Percentiles rank a stretch among this genome's conserved stretches.
These are phyloP conservation scores for Mortierella sp. DNA, from an alignment of 371 early-diverging fungal species.

Conservation along the genomic window DNA sequence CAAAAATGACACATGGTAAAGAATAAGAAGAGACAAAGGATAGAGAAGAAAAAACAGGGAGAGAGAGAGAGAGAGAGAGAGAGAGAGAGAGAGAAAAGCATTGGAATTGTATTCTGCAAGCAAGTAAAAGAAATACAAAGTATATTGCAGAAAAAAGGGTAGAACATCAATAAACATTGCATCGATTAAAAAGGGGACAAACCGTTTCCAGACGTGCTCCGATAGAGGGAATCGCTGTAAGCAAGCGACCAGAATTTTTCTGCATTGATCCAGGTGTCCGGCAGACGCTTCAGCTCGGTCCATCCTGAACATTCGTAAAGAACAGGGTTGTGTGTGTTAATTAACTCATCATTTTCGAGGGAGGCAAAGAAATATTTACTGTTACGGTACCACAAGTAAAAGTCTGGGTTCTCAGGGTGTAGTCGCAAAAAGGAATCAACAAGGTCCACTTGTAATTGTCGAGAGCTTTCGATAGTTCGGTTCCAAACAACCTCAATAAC, in stretches of 20 bases:
- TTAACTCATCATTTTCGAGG: neutral
- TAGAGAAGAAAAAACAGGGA: constrained; percentile 1
- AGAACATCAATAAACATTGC: neutral
- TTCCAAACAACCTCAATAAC: constrained; percentile 31
- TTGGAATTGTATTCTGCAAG: constrained; percentile 23
- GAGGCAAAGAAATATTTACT: neutral
- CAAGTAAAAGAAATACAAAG: constrained; percentile 5
- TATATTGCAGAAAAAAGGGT: neutral
- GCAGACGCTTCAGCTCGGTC: constrained; percentile 32
- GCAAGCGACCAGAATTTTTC: constrained; percentile 26
- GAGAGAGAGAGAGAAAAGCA: constrained; percentile 2
- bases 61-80: constrained; percentile 2
- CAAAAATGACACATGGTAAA: neutral
- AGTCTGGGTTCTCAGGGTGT: constrained; percentile 27
- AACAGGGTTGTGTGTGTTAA: neutral
- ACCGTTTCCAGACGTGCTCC: constrained; percentile 52
- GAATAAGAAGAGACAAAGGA: constrained; percentile 1
- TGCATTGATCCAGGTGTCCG: constrained; percentile 26
- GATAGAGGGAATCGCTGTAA: constrained; percentile 36
- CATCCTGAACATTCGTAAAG: constrained; percentile 10
- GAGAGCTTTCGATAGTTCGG: neutral
- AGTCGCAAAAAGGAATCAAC: constrained; percentile 21
- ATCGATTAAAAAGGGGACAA: constrained; percentile 23
- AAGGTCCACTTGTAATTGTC: constrained; percentile 21
- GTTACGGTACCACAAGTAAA: constrained; percentile 34